Base-by-base conservation (phyloP, 176 grass and related monocot species). In the Otatea glauca region DNA sequence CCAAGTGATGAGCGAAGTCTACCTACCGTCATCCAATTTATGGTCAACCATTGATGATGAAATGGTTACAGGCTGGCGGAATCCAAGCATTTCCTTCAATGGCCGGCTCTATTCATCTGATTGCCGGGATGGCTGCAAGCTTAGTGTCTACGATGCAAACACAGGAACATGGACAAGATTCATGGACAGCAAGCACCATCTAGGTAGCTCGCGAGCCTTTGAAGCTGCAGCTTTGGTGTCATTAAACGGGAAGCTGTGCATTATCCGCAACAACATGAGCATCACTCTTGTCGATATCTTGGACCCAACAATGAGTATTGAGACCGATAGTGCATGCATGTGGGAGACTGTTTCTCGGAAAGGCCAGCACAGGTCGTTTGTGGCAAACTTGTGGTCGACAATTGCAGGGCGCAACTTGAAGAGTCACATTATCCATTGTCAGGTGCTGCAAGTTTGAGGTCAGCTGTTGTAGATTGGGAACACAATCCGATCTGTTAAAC, bases 181-280 rank as follows among this genome's bases (percentile, higher is more conserved):
- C 70, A 88, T 88, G 75, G 94, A 97, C 74, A 97, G 92, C 81
- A 92, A 86, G 78, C 55, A 88, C 55, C 94, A 97, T 79, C 65
- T 97, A 49, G 94, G 94, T 11, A 92, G 83, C 60, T 92, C 91
- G 1, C 89, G 94, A 70, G 82, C 84, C 47, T 84, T 97, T 81
- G 94, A 97, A 77, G 94, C 94, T 71, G 92, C 94, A 47, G 91
- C 87, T 10, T 88, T 97, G 82, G 92, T 97, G 20, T 85, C 87
- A 23, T 73, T 97, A 64, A 92, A 88, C 77, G 92, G 92, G 25
- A 94, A 97, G 75, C 90, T 97, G 37, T 91, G 94, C 56, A 83
- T 97, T 53, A 76, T 97, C 49, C 81, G 92, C 62, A 97, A 97
- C 81, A 93, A 97, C 69, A 94, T 97, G 94, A 94, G 91, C 83